Base-by-base conservation (phyloP, 768 basidiomycete species). In the Sarcomyxa edulis region DNA sequence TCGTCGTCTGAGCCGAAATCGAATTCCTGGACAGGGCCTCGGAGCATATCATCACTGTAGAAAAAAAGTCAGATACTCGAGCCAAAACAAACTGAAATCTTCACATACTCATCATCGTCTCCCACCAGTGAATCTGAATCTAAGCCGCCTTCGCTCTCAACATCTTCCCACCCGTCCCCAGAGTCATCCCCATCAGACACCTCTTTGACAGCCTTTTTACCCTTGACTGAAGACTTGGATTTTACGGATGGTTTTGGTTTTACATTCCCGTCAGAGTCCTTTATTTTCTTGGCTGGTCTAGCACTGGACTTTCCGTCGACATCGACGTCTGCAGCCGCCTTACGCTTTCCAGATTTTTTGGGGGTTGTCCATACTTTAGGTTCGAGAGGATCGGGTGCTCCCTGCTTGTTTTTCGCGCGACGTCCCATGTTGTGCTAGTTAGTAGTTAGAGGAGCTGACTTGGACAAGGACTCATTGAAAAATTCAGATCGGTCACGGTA, bases 401-500 rank as follows among this genome's bases (percentile, higher is more conserved):
- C 72, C 58, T 93, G 90, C 64, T 92, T 92, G 62, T 84, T 81
- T 60, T 85, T 89, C 48, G 87, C 75, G 46, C 87, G 78, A 53
- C 89, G 76, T 45, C 90, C 90, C 90, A 93, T 92, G 32, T 50
- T 43, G 25, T 31, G 40, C 32, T 34, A 29, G n/a, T n/a, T n/a
- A n/a, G n/a, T n/a, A n/a, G n/a, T n/a, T n/a, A n/a, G n/a, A n/a
- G n/a, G n/a, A n/a, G n/a, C n/a, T n/a, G n/a, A n/a, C n/a, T n/a
- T n/a, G n/a, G n/a, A n/a, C n/a, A n/a, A n/a, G n/a, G n/a, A n/a
- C n/a, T n/a, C n/a, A n/a, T n/a, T n/a, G n/a, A n/a, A n/a, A n/a
- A n/a, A n/a, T n/a, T n/a, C n/a, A n/a, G n/a, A n/a, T n/a, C n/a
- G n/a, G n/a, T n/a, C n/a, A n/a, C n/a, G n/a, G n/a, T n/a, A n/a